A percentile compares a stretch with the other conserved stretches of the same genome.
Evolutionary conservation across 2,329 filamentous ascomycete species (phyloP).

Genomic region (Calonectria hawksworthii): DNA sequence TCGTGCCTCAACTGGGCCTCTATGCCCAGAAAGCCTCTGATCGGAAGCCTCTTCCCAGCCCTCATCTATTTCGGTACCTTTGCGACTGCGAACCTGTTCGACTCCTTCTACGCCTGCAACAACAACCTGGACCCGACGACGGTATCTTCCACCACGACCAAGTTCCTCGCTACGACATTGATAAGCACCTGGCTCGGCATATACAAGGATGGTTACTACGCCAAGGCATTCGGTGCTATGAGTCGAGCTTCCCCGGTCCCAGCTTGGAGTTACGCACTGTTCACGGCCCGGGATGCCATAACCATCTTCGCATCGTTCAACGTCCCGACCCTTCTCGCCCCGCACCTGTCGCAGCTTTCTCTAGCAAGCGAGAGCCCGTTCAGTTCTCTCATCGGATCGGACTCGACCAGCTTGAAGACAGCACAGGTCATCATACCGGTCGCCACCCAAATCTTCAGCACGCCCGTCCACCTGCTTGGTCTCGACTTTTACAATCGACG

Average conservation of each 20-base stretch:
- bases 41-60: constrained; percentile 40
- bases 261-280: constrained; percentile 39
- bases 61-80: constrained; percentile 47
- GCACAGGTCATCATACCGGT: constrained; percentile 42
- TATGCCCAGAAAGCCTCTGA: constrained; percentile 39
- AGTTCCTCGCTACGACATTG: constrained; percentile 41
- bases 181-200: constrained; percentile 40
- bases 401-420: constrained; percentile 42
- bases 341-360: constrained; percentile 40
- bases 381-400: constrained; percentile 34
- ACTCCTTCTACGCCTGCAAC: constrained; percentile 39
- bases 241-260: constrained; percentile 35
- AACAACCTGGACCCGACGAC: constrained; percentile 34
- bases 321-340: constrained; percentile 39
- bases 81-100: constrained; percentile 44
- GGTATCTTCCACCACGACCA: constrained; percentile 38
- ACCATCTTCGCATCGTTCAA: constrained; percentile 46
- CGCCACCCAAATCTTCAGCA: constrained; percentile 40
- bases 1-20: constrained; percentile 39
- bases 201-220: constrained; percentile 43
- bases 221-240: constrained; percentile 16
- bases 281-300: constrained; percentile 40
- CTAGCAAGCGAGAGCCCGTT: constrained; percentile 36
- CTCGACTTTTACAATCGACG: constrained; percentile 39
- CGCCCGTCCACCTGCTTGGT: constrained; percentile 42